phyloP scores from a whole-genome alignment of 495 filamentous ascomycete genomes.

The Daldinia loculata region DNA sequence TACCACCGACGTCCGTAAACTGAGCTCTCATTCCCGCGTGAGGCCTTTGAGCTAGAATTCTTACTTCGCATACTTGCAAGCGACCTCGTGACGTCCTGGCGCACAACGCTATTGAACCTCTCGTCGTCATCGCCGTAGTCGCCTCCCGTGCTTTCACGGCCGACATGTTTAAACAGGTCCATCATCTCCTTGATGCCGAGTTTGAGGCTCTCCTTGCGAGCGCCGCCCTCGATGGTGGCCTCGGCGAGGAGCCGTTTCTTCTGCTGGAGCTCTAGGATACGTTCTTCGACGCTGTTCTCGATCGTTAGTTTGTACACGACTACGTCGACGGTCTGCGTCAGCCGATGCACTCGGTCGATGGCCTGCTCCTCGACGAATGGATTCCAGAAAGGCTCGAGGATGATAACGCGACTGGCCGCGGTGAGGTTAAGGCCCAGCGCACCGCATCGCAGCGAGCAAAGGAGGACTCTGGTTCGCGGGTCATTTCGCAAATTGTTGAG shows the following conservation, averaged over 20 bases:
- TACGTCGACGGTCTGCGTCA: slow-evolving; percentile 94
- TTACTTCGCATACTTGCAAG: slow-evolving; percentile 23
- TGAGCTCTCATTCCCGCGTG: slow-evolving; percentile 40
- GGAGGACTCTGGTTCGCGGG: slow-evolving; percentile 74
- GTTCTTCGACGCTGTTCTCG: slow-evolving; percentile 83
- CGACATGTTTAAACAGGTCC: slow-evolving; percentile 78
- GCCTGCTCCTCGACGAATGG: slow-evolving; percentile 98
- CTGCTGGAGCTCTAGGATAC: slow-evolving; percentile 90
- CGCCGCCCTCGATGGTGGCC: slow-evolving; percentile 78
- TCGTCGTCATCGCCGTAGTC: slow-evolving; percentile 2
- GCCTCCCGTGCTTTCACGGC: slow-evolving; percentile 7
- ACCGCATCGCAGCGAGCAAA: slow-evolving; percentile 93
- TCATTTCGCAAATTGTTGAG: slow-evolving; percentile 75
- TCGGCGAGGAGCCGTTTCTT: slow-evolving; percentile 89
- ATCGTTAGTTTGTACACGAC: slow-evolving; percentile 94
- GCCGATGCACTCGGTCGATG: slow-evolving; percentile 95
- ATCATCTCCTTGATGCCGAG: slow-evolving; percentile 94
- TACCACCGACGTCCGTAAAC: slow-evolving; percentile 55
- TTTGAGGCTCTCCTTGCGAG: slow-evolving; percentile 72
- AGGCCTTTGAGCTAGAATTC: not conserved
- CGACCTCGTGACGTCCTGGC: slow-evolving; percentile 28
- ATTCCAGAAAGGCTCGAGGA: slow-evolving; percentile 99
- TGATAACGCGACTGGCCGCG: slow-evolving; percentile 90
- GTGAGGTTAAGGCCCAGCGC: slow-evolving; percentile 93
- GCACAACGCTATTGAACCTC: slow-evolving; percentile 6